Base-by-base conservation (phyloP, 2,329 filamentous ascomycete species). In the Apiospora hydei region DNA sequence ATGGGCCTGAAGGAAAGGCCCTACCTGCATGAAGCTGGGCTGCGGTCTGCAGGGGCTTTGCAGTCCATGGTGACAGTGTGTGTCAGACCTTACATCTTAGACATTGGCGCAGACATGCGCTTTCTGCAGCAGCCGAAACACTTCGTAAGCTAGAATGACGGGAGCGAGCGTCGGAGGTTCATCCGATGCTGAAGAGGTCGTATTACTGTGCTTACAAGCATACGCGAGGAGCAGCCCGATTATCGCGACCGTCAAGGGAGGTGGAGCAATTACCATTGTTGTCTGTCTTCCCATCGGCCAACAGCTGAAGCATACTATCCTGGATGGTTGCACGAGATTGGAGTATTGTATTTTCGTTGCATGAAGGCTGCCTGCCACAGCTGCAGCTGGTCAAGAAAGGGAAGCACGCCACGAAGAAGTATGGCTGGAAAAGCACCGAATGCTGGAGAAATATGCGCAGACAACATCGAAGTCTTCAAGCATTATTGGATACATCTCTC, bases 351-450 rank as follows among this genome's bases (percentile, higher is more conserved):
- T 57, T 57, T 57, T 57, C 53, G 53, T 57, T 57, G 53, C 53
- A 57, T 34, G 30, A 34, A 30, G 53, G 53, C 30, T 57, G 53
- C 53, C 53, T 57, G 18, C 16, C 53, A 57, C 53, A 4, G 30
- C 26, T 26, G 16, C 26, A 34, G 53, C 53, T 30, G 53, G 26
- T 57, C 26, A 34, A 18, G 18, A 34, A 16, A 30, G 26, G 53
- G 53, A 16, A 26, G 16, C 51, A 57, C 26, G 16, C 21, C 26
- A 21, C 46, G 4, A 26, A 18, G 26, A 30, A 21, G 30, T 21
- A 57, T 34, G 53, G 53, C 53, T 26, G 53, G 53, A 34, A 34
- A 57, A 57, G 26, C 53, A 57, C 53, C 53, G 53, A 57, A 57
- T 57, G 53, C 30, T 34, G 53, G 26, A 34, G 26, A 57, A 34